These are phyloP conservation scores for Penicillium vulpinum DNA, from an alignment of 2,329 filamentous ascomycete species.

Conservation along the genomic window DNA sequence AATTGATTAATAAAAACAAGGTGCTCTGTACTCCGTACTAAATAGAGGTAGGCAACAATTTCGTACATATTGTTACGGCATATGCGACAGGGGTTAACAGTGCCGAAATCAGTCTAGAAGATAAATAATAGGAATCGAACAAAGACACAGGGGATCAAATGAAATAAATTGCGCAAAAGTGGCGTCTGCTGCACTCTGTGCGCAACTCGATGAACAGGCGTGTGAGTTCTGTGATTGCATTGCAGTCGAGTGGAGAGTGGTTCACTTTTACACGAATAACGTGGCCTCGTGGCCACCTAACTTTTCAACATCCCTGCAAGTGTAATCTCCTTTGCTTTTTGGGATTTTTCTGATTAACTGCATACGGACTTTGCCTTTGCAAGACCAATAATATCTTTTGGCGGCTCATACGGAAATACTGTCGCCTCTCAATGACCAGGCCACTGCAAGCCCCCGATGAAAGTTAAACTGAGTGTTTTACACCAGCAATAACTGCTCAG, in stretches of 20 bases:
- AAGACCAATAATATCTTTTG: background rate
- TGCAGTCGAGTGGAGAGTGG: background rate
- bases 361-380: background rate
- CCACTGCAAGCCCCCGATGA: no score
- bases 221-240: background rate
- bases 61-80: background rate
- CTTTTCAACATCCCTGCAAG: background rate
- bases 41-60: background rate
- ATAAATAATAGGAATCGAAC: no score
- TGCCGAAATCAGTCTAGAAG: no score
- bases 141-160: background rate
- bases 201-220: no score
- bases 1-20: no score
- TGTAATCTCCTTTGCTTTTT: background rate
- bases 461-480: background rate
- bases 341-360: no score
- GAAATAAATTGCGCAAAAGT: background rate
- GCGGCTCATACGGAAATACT: no score
- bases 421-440: no score
- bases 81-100: no score
- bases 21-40: no score
- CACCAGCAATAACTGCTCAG: no score
- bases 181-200: background rate
- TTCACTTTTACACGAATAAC: background rate
- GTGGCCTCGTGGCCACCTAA: background rate